Evolutionary conservation across 2,329 filamentous ascomycete genomes (phyloP).

Genomic region (Paramyrothecium sp.): DNA sequence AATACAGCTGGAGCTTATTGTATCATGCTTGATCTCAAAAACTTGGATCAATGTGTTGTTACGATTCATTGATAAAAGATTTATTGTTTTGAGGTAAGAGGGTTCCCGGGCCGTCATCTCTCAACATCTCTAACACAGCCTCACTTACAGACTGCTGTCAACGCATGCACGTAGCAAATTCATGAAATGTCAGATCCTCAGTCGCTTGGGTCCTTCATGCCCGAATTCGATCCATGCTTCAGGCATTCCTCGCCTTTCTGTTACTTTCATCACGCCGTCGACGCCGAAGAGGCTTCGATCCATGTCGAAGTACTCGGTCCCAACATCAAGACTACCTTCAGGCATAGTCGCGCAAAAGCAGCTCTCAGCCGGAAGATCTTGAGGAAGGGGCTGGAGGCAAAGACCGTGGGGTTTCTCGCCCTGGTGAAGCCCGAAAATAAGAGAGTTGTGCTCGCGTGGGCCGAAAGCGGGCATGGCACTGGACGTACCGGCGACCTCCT

Average conservation of each 20-base stretch:
- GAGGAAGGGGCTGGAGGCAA: conserved; percentile 15
- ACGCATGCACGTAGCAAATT: not conserved
- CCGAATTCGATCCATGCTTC: conserved; percentile 20
- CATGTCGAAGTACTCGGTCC: conserved; percentile 28
- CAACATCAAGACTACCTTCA: conserved; percentile 26
- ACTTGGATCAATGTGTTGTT: too few relatives aligned
- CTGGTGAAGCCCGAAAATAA: conserved; percentile 13
- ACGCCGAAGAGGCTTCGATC: conserved; percentile 18
- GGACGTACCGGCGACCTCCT: conserved; percentile 26
- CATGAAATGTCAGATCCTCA: conserved; percentile 6
- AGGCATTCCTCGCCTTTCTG: conserved; percentile 11
- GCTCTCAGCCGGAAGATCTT: conserved; percentile 4
- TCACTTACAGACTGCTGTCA: not conserved
- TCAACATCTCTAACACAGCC: not conserved
- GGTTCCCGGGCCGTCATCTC: too few relatives aligned
- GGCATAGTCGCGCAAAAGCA: conserved; percentile 19
- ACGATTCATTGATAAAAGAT: too few relatives aligned
- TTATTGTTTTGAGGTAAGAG: too few relatives aligned
- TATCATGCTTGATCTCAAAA: too few relatives aligned
- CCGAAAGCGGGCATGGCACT: conserved; percentile 31
- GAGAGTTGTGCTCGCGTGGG: conserved; percentile 26
- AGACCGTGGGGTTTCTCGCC: conserved; percentile 30
- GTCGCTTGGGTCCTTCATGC: conserved; percentile 6
- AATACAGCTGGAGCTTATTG: too few relatives aligned
- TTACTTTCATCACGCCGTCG: conserved; percentile 30